Conservation (phyloP, 192 early-diverging fungal species). For the Spizellomyces punctatus region DNA sequence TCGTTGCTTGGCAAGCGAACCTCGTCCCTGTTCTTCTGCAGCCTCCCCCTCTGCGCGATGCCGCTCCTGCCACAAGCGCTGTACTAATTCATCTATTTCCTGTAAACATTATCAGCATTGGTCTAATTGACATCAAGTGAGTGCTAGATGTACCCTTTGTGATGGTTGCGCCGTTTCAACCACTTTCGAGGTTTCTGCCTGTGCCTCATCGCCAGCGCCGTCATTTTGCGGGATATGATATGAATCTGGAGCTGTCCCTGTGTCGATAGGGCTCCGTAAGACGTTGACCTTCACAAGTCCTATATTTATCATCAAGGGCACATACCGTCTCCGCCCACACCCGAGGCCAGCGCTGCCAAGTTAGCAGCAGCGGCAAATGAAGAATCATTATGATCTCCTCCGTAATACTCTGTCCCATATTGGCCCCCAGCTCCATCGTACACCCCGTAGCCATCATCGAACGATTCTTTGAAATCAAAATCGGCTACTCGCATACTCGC, state of each 20-base stretch:
- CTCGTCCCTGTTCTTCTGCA: background rate
- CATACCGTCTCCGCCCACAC: too few relatives aligned
- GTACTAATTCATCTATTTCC: slow-evolving; percentile 12
- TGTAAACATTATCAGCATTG: background rate
- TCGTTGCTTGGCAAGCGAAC: background rate
- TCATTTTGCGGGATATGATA: slow-evolving; percentile 41
- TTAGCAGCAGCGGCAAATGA: background rate
- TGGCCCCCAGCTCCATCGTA: slow-evolving; percentile 3
- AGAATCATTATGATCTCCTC: too few relatives aligned
- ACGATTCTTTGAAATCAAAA: slow-evolving; percentile 28
- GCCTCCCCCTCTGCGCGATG: slow-evolving; percentile 42
- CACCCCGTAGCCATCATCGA: slow-evolving; percentile 16
- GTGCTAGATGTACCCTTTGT: too few relatives aligned
- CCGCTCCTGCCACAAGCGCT: slow-evolving; percentile 13
- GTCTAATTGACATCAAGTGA: too few relatives aligned
- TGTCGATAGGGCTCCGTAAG: too few relatives aligned
- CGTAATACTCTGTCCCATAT: too few relatives aligned
- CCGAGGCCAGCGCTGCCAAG: slow-evolving; percentile 9
- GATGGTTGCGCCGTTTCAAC: too few relatives aligned
- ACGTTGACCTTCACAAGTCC: too few relatives aligned
- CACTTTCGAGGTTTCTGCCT: too few relatives aligned
- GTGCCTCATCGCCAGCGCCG: slow-evolving; percentile 26
- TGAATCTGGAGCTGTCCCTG: background rate
- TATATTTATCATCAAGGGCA: too few relatives aligned
- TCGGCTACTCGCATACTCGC: slow-evolving; percentile 50